Conservation (phyloP, 192 early-diverging fungal genomes). For the Powellomyces hirtus region DNA sequence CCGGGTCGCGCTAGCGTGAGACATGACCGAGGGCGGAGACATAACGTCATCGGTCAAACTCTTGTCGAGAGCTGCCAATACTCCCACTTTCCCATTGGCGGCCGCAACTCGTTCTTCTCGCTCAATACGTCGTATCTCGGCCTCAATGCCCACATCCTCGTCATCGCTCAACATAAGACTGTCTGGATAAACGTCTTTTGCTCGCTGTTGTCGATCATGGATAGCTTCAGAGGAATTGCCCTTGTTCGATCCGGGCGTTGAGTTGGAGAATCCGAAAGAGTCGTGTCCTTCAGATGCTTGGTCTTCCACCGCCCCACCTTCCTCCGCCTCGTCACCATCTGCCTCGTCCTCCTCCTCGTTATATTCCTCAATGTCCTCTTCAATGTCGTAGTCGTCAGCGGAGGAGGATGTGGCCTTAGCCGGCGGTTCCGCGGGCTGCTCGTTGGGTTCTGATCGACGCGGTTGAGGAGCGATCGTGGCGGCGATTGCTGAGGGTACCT, state of each 20-base stretch:
- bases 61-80: too few species aligned
- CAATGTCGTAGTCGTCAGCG: conserved; percentile 31
- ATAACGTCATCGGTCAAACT: too few species aligned
- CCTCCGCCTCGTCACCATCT: neutral
- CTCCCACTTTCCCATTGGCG: neutral
- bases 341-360: neutral
- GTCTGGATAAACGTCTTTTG: neutral
- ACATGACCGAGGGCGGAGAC: too few species aligned
- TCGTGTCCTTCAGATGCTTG: too few species aligned
- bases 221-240: too few species aligned
- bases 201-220: neutral
- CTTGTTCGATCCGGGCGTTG: too few species aligned
- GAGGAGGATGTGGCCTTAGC: neutral
- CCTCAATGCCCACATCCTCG: conserved; percentile 2
- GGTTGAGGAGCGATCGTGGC: neutral
- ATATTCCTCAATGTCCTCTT: conserved; percentile 24
- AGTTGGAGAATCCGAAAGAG: too few species aligned
- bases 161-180: neutral
- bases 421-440: neutral
- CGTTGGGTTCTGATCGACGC: neutral
- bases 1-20: too few species aligned
- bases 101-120: neutral
- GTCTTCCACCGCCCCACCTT: too few species aligned
- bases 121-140: neutral
- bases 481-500: neutral